A percentile compares a stretch with the other conserved stretches of the same genome.
Evolutionary conservation across 1,284 basidiomycete genomes (phyloP).

Genomic region (Pholiota adiposa): DNA sequence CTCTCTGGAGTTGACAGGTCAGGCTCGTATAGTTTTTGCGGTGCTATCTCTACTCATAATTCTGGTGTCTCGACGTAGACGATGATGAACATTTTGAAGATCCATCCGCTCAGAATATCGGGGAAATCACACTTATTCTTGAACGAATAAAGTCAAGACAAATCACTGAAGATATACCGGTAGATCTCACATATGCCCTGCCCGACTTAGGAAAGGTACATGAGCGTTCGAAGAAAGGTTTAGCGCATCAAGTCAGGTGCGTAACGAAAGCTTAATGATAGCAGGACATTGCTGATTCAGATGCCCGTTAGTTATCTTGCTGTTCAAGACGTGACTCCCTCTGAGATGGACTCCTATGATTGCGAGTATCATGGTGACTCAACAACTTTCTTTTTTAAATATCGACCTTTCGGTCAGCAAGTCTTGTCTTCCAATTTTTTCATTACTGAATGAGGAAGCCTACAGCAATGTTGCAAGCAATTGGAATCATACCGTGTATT

Average conservation of each 20-base stretch:
- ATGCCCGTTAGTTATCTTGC: too few species aligned
- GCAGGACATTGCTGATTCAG: too few species aligned
- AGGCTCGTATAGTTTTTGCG: neutral
- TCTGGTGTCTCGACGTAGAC: neutral
- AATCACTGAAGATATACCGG: too few species aligned
- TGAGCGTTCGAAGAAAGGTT: conserved; percentile 13
- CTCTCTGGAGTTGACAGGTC: conserved; percentile 7
- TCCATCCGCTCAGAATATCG: neutral
- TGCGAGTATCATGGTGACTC: neutral
- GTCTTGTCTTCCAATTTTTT: neutral
- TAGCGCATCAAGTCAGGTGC: conserved; percentile 14
- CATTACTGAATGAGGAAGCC: neutral
- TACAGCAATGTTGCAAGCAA: neutral
- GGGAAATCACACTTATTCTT: neutral
- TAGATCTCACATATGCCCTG: too few species aligned
- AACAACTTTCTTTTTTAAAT: neutral
- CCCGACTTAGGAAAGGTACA: conserved; percentile 1
- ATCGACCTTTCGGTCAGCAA: neutral
- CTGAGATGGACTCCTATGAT: neutral
- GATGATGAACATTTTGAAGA: neutral
- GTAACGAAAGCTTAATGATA: neutral
- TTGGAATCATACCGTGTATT: neutral
- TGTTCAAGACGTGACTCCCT: neutral
- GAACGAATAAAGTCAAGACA: neutral
- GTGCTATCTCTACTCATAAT: neutral